Base-by-base conservation (phyloP, 306 rosid genomes). In the Canavalia gladiata region DNA sequence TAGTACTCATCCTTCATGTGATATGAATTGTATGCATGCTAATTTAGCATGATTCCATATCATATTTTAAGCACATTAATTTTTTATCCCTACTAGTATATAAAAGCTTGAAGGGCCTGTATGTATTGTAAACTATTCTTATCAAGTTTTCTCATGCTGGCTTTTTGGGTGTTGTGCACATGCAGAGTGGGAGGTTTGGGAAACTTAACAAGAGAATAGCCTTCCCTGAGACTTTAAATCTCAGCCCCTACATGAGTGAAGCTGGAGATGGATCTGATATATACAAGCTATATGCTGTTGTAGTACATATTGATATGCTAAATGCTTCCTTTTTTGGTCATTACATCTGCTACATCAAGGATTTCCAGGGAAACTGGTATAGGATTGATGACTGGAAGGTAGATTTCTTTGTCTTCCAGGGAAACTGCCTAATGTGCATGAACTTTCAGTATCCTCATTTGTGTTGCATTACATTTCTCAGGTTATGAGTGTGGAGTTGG, bases 311-410 rank as follows among this genome's bases (percentile, higher is more conserved):
- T 31, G 99, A 96, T 80, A 90, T 93, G 99, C 86, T 96, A 60
- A 96, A 96, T 90, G 98, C 99, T 63, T 96, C 99, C 49, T 93
- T 30, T 86, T 96, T 92, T n/a, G 99, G 99, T 73, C 99, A 96
- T 59, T 96, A 96, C 83, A 87, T 93, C 82, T 93, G 99, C 90
- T 96, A 90, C 84, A 86, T 89, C 81, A 93, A 92, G 91, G 99
- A 90, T 81, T 90, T 93, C 67, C 34, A 4, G 8, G 97, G 97
- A 80, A 87, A 88, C 55, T 96, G 99, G 99, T 93, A 90, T 47
- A 87, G 81, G 83, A 83, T 92, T 81, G 95, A 96, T 78, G 99
- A 96, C 81, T 86, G 88, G 73, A 89, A 96, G 98, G 99, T 96
- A 84, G 68, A 31, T 41, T 83, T 81, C 71, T 75, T 37, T 64